These are phyloP conservation scores for Monsonia emarginata DNA, from an alignment of 441 rosid genomes.

Conservation along the genomic window DNA sequence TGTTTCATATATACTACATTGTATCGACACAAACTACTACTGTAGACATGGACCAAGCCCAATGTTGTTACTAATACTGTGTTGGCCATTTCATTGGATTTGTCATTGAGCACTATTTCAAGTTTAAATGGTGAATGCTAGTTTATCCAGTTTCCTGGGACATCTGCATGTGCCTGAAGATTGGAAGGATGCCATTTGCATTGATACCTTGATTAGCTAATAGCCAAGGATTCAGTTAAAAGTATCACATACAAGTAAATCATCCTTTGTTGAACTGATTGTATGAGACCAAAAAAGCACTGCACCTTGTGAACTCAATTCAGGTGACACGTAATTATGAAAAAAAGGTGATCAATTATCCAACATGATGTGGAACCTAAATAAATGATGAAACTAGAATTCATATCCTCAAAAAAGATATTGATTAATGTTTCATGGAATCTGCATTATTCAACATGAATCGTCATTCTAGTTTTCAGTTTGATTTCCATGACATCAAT, in stretches of 20 bases:
- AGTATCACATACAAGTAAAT: neutral
- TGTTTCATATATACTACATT: neutral
- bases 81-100: neutral
- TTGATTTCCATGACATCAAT: neutral
- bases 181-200: constrained; percentile 1
- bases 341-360: neutral
- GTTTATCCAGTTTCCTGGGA: neutral
- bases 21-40: neutral
- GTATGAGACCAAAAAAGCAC: neutral
- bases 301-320: neutral
- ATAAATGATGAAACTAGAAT: neutral
- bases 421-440: neutral
- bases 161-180: neutral
- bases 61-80: neutral
- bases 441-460: neutral
- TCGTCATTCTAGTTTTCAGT: neutral
- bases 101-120: neutral
- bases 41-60: constrained; percentile 1
- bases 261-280: constrained; percentile 1
- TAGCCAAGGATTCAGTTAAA: neutral
- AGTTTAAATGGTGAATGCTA: constrained; percentile 2
- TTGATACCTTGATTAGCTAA: neutral
- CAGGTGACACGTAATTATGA: neutral
- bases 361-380: neutral
- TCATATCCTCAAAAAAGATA: neutral